Evolutionary conservation across 1,284 basidiomycete genomes (phyloP), one percentile per base, ranked within the genome.

Genomic region (Ustilago hordei): DNA sequence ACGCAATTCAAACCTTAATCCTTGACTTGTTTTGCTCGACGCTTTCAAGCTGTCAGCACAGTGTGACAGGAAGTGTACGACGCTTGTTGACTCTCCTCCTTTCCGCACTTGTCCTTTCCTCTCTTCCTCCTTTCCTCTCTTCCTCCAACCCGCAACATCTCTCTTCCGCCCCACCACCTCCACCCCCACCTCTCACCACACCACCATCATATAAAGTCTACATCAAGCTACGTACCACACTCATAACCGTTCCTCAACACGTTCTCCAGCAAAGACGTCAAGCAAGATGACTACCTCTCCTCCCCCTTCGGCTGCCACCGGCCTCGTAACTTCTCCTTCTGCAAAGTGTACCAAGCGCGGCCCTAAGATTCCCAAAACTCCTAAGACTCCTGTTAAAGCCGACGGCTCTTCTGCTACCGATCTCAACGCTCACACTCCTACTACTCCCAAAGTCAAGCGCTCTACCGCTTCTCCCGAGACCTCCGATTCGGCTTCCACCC

Each of bases 251-350:
- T 19, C 36, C 55, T 13, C 41, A 57, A 32, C 12, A 45, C 28
- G 23, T 2, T 28, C n/a, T 32, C 17, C 39, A 35, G 11, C 23
- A 7, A 19, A n/a, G n/a, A 59, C 17, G 32, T 3, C 35, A 2
- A 39, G 36, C 41, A 50, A 55, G 38, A 66, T 60, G 64, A 47
- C 56, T 19, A 38, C 57, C 50, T 50, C 53, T 36, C 56, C 57
- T 32, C 64, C 64, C 60, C 57, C 64, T 23, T 19, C 58, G n/a
- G 34, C 53, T 48, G 35, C 47, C 35, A 13, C 58, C 15, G 28
- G 31, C 38, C 36, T 56, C 28, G 23, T 56, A 7, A 69, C 60
- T 17, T 61, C 60, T 17, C 13, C 57, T 1, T n/a, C 39, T 17
- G 13, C 17, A 8, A 57, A 45, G 41, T 3, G 17, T 19, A 6